These are phyloP conservation scores for Ceratocystis eucalypticola DNA, from an alignment of 2,329 filamentous ascomycete genomes.

Conservation along the genomic window DNA sequence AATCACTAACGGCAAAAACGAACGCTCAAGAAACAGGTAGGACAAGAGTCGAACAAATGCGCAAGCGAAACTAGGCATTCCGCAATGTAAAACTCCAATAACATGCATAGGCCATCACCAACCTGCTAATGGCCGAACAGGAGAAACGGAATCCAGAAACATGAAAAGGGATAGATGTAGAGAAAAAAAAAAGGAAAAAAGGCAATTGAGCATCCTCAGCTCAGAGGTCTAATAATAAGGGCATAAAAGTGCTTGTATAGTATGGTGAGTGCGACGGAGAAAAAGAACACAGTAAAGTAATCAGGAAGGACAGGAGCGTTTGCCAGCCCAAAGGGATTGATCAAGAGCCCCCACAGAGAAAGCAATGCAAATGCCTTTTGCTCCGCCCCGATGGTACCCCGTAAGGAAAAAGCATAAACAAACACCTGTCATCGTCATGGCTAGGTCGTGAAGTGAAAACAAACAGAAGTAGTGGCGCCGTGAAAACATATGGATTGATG, in stretches of 20 bases:
- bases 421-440: constrained; percentile 1
- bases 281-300: constrained; percentile 9
- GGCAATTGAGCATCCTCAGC: background rate
- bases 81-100: background rate
- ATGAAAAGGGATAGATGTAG: background rate
- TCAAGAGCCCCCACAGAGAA: no score
- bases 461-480: background rate
- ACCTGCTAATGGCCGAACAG: constrained; percentile 4
- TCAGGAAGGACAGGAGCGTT: constrained; percentile 11
- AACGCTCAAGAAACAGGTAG: background rate
- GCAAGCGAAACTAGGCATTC: background rate
- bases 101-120: background rate
- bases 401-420: background rate
- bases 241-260: background rate
- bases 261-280: background rate
- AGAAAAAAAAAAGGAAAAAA: background rate
- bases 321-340: background rate
- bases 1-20: background rate
- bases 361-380: constrained; percentile 4
- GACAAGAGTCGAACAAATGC: background rate
- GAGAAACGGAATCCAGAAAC: background rate
- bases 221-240: background rate
- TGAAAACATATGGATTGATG: background rate
- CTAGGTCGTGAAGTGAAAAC: background rate
- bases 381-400: background rate